These are phyloP conservation scores for Suhomyces kilbournensis DNA, from an alignment of 805 yeast species.

Conservation along the genomic window DNA sequence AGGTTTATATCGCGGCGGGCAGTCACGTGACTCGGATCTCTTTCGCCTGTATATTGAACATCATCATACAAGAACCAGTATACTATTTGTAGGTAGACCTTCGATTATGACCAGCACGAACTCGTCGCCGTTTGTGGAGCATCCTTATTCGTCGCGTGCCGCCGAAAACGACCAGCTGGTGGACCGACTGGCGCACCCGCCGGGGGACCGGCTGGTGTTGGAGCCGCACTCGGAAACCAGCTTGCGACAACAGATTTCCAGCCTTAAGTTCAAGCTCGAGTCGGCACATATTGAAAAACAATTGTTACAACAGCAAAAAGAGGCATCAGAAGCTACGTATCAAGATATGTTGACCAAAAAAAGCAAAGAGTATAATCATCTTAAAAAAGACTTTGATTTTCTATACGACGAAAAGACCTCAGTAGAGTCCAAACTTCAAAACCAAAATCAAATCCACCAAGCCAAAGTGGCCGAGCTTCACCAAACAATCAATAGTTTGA, in stretches of 20 bases:
- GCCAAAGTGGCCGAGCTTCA: conserved; percentile 16
- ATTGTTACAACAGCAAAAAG: conserved; percentile 27
- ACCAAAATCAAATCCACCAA: conserved; percentile 26
- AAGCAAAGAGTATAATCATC: conserved; percentile 28
- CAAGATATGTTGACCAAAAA: conserved; percentile 31
- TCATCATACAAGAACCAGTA: too few species aligned
- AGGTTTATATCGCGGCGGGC: not conserved
- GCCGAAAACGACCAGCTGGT: not conserved
- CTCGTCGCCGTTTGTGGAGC: conserved; percentile 27
- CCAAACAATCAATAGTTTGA: conserved; percentile 17
- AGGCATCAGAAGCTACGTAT: conserved; percentile 17
- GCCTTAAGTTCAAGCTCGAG: conserved; percentile 32
- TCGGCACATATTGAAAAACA: conserved; percentile 33
- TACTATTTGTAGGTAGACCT: too few species aligned
- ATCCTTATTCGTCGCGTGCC: conserved; percentile 14
- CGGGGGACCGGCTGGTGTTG: not conserved
- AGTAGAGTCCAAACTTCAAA: conserved; percentile 28
- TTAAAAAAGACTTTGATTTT: conserved; percentile 37
- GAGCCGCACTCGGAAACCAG: conserved; percentile 10
- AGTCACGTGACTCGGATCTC: not conserved
- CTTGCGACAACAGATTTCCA: conserved; percentile 18
- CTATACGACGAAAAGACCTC: conserved; percentile 33
- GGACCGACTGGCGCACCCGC: too few species aligned
- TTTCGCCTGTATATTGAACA: too few species aligned
- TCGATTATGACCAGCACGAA: not conserved